Evolutionary conservation across 2,329 filamentous ascomycete genomes (phyloP).

Genomic region (Ophiostoma populinum): DNA sequence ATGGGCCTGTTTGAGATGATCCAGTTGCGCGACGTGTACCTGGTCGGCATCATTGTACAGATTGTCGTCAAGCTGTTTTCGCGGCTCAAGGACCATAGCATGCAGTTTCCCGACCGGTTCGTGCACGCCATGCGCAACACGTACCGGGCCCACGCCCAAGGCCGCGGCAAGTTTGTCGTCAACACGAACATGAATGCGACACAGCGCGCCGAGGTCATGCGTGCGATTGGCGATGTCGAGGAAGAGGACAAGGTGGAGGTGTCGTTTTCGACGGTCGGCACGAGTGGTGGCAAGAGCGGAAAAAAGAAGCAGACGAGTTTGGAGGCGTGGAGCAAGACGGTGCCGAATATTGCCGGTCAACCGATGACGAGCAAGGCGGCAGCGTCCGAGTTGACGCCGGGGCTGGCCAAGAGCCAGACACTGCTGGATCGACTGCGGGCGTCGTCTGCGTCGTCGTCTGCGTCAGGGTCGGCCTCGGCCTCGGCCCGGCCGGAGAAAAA

Average conservation of each 20-base stretch:
- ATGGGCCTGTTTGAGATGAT: constrained; percentile 75
- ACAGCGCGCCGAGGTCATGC: constrained; percentile 68
- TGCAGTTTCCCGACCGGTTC: constrained; percentile 44
- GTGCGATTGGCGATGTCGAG: constrained; percentile 42
- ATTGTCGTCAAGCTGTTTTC: constrained; percentile 72
- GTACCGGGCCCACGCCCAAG: constrained; percentile 40
- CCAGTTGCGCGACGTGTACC: constrained; percentile 70
- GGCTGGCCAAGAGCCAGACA: constrained; percentile 26
- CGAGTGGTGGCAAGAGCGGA: too few species aligned
- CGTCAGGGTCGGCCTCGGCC: not conserved
- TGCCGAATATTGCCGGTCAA: not conserved
- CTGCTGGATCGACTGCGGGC: constrained; percentile 29
- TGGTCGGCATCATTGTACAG: constrained; percentile 66
- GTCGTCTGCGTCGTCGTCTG: too few species aligned
- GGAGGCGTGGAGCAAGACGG: constrained; percentile 11
- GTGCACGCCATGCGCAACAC: constrained; percentile 43
- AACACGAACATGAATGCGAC: constrained; percentile 66
- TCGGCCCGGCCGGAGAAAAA: constrained; percentile 16
- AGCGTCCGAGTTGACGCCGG: constrained; percentile 25
- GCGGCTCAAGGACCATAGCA: constrained; percentile 59
- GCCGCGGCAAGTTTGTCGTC: constrained; percentile 37
- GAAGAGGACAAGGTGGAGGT: constrained; percentile 23
- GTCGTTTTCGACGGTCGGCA: too few species aligned
- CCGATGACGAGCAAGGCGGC: constrained; percentile 23
- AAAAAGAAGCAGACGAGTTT: constrained; percentile 16